A percentile compares a stretch with the other conserved stretches of the same genome.
phyloP scores from a whole-genome alignment of 768 basidiomycete genomes.

The Cyathus striatus region DNA sequence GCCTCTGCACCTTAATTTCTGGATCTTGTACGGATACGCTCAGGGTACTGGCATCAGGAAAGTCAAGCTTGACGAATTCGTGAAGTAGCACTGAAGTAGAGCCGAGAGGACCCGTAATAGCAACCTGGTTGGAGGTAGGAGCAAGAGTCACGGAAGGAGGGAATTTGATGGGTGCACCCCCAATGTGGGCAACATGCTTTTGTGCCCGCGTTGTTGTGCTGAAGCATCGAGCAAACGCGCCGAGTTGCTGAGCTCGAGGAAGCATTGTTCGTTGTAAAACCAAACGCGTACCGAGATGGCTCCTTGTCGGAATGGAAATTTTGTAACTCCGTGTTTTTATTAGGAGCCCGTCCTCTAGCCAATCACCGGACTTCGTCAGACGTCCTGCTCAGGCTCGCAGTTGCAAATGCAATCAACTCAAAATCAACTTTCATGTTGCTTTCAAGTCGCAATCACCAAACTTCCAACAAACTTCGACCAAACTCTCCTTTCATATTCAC shows the following conservation, averaged over 20 bases:
- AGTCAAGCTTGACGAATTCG: constrained; percentile 39
- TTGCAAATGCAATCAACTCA: no score
- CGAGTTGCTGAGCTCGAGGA: constrained; percentile 24
- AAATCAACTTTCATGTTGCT: no score
- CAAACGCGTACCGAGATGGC: constrained; percentile 2
- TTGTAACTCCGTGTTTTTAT: no score
- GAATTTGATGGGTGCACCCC: constrained; percentile 50
- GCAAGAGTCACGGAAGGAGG: constrained; percentile 37
- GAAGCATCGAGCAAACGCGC: constrained; percentile 36
- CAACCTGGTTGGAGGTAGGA: constrained; percentile 31
- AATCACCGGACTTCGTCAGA: no score
- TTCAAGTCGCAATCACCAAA: no score
- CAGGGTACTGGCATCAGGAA: constrained; percentile 31
- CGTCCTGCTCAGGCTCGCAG: no score
- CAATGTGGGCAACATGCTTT: constrained; percentile 61
- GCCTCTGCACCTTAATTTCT: constrained; percentile 68
- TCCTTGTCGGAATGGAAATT: no score
- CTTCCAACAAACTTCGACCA: no score
- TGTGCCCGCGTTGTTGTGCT: constrained; percentile 43
- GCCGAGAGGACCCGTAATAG: constrained; percentile 42
- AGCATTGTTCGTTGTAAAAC: no score
- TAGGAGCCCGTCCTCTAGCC: no score
- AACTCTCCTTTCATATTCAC: no score
- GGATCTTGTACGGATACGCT: constrained; percentile 61
- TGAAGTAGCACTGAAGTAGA: constrained; percentile 41